phyloP scores from a whole-genome alignment of 495 filamentous ascomycete species.

The Bacidia gigantensis region DNA sequence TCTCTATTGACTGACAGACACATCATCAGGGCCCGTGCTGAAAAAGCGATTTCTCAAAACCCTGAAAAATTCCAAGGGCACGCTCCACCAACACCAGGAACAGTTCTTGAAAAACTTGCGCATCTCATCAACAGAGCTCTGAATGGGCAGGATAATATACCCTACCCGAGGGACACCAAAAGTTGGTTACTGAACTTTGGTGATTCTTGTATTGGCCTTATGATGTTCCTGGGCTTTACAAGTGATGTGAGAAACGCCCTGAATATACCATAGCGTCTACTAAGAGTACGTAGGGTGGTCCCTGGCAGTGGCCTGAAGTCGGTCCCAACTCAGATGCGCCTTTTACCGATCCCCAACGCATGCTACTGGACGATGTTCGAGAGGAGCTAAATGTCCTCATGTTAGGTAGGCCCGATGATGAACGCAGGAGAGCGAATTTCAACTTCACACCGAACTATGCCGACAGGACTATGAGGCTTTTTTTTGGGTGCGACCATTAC shows the following conservation, averaged over 20 bases:
- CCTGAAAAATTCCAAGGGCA: constrained; percentile 45
- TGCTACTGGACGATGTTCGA: constrained; percentile 41
- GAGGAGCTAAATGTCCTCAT: constrained; percentile 38
- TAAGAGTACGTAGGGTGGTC: constrained; percentile 14
- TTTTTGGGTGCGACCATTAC: constrained; percentile 29
- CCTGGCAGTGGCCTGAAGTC: constrained; percentile 35
- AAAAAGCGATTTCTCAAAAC: constrained; percentile 38
- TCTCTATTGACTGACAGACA: constrained; percentile 41
- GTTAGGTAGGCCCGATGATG: constrained; percentile 29
- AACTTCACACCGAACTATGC: constrained; percentile 23
- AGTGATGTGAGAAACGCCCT: constrained; percentile 23
- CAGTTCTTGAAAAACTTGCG: constrained; percentile 41
- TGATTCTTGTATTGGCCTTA: constrained; percentile 43
- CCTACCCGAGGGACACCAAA: constrained; percentile 56
- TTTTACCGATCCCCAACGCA: constrained; percentile 31
- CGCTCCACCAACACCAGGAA: constrained; percentile 30
- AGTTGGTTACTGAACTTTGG: constrained; percentile 58
- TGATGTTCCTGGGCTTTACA: constrained; percentile 50
- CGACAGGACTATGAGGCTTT: constrained; percentile 26
- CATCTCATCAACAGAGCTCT: constrained; percentile 52
- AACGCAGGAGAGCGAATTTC: constrained; percentile 28
- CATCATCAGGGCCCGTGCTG: constrained; percentile 37
- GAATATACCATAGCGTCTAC: background rate
- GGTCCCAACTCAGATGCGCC: constrained; percentile 25
- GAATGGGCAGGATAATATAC: constrained; percentile 30